These are phyloP conservation scores for Cordyceps pruinosa DNA, from an alignment of 2,329 filamentous ascomycete genomes.

Conservation along the genomic window DNA sequence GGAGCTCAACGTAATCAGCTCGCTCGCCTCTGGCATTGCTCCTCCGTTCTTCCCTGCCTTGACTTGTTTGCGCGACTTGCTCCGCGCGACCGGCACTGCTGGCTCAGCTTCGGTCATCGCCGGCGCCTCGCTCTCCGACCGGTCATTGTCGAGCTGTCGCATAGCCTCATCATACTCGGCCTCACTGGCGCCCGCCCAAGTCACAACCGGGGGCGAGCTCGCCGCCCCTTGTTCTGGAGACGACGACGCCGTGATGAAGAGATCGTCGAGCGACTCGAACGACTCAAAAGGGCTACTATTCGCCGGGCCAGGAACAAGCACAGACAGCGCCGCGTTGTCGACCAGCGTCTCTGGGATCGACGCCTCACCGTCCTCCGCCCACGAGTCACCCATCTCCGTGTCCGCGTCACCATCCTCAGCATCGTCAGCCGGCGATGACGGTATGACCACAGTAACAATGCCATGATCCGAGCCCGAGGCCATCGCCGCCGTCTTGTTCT, in stretches of 20 bases:
- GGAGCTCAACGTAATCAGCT: conserved; percentile 27
- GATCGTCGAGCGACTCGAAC: conserved; percentile 29
- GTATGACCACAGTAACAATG: conserved; percentile 7
- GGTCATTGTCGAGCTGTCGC: conserved; percentile 32
- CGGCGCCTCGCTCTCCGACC: conserved; percentile 19
- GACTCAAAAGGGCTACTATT: conserved; percentile 30
- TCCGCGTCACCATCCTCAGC: conserved; percentile 25
- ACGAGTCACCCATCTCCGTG: conserved; percentile 18
- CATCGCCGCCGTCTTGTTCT: background rate
- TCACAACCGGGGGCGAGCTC: conserved; percentile 20
- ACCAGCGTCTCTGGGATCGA: conserved; percentile 19
- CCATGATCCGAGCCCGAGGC: background rate
- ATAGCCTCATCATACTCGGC: conserved; percentile 39
- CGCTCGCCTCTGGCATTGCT: conserved; percentile 23
- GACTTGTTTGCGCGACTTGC: conserved; percentile 3
- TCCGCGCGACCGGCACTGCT: conserved; percentile 16
- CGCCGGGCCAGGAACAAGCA: too few species aligned
- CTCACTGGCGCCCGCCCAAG: conserved; percentile 24
- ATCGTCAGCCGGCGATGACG: background rate
- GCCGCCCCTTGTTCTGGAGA: conserved; percentile 22
- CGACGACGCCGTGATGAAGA: conserved; percentile 35
- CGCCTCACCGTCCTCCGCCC: conserved; percentile 4
- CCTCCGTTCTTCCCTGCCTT: conserved; percentile 16
- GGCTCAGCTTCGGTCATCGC: background rate
- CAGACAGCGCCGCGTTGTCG: conserved; percentile 5